Evolutionary conservation across 116 monocot species (phyloP), one percentile per base, ranked within the genome.

Genomic region (Papilionanthe hybrid): DNA sequence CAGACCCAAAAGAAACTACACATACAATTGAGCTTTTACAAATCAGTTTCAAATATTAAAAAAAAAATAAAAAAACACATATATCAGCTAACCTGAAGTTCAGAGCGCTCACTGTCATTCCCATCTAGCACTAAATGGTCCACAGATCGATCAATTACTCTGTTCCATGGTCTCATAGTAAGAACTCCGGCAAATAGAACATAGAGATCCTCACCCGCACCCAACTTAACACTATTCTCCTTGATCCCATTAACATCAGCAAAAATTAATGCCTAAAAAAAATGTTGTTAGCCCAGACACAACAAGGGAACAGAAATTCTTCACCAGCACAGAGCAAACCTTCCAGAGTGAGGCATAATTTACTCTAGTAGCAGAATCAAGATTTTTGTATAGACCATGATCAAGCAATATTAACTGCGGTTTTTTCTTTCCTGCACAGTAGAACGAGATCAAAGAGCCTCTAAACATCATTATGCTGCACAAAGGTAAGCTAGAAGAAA

Each of bases 301-400:
- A 79, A 69, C 3, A 72, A 23, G 6, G 1, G 29, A 0, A 42
- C 5, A 53, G 8, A 72, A 74, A 1, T 47, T 56, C 37, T 77
- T 30, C 53, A 37, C 43, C 55, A n/a, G 12, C 17, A 41, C 5
- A 17, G 6, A 13, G 65, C 6, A 23, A 78, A 93, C 96, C 91
- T 93, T 96, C 96, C 94, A 96, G 67, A 93, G 94, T 23, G 92
- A 85, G 60, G 94, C 96, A 86, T 96, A 96, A 77, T 82, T 93
- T 82, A 78, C 90, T 85, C 92, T 87, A 29, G 90, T 96, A 42
- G 72, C 78, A 79, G 84, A 86, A 85, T 96, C 94, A 74, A 96
- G 92, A 44, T 88, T 88, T 79, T 86, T 96, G 86, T 96, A 96
- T 32, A 96, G 79, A 49, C 96, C 94, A 85, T 96, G 96, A 89